A percentile compares a stretch with the other conserved stretches of the same genome.
These are phyloP conservation scores for Kwoniella sp. DNA, from an alignment of 768 basidiomycete genomes.

Conservation along the genomic window DNA sequence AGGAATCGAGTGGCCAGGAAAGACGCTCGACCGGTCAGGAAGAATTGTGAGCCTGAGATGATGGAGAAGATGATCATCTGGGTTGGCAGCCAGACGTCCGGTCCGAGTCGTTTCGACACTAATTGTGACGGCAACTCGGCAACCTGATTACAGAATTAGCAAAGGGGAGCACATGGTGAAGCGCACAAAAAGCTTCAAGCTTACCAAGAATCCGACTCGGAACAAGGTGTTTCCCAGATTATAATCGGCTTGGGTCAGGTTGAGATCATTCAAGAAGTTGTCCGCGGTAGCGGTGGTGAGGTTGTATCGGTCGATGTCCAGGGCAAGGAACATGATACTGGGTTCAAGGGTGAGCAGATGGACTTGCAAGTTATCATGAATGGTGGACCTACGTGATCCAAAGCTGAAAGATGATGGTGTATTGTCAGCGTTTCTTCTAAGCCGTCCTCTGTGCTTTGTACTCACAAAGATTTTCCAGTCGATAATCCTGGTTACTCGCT, in stretches of 20 bases:
- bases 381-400: conserved; percentile 33
- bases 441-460: neutral
- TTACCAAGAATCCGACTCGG: conserved; percentile 54
- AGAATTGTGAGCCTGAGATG: conserved; percentile 65
- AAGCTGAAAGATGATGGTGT: neutral
- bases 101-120: conserved; percentile 68
- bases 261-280: conserved; percentile 67
- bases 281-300: conserved; percentile 70
- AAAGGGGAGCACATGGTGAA: too few species aligned
- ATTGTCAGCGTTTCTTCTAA: neutral
- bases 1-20: conserved; percentile 63
- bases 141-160: conserved; percentile 14
- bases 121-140: conserved; percentile 72
- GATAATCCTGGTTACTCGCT: conserved; percentile 62
- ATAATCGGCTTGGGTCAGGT: conserved; percentile 60
- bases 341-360: neutral
- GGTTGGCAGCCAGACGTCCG: conserved; percentile 62
- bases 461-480: conserved; percentile 65
- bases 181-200: neutral
- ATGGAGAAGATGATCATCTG: conserved; percentile 61
- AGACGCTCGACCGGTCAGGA: conserved; percentile 62
- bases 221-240: conserved; percentile 64
- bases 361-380: neutral
- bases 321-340: conserved; percentile 65
- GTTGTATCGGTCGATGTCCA: conserved; percentile 60